Conservation (phyloP, 2,329 filamentous ascomycete genomes). For the Nemania sp. region DNA sequence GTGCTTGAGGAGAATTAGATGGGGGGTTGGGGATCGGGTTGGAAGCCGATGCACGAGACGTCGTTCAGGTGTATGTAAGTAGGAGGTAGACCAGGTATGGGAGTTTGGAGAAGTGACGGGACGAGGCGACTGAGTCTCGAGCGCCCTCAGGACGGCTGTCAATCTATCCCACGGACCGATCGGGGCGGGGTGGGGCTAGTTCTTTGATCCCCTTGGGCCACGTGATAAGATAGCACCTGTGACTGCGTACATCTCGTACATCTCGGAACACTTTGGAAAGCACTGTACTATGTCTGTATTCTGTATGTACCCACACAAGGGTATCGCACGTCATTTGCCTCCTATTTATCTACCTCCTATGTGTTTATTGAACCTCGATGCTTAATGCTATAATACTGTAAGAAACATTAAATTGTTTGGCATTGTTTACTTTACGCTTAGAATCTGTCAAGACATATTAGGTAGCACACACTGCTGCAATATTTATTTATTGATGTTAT, state of each 20-base stretch:
- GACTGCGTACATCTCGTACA: background rate
- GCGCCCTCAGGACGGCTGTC: slow-evolving; percentile 22
- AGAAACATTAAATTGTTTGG: no score
- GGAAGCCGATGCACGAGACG: slow-evolving; percentile 40
- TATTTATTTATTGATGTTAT: background rate
- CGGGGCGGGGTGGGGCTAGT: slow-evolving; percentile 27
- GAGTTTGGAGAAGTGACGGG: slow-evolving; percentile 39
- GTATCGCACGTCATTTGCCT: background rate
- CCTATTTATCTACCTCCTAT: no score
- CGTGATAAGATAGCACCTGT: slow-evolving; percentile 31
- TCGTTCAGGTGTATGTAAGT: slow-evolving; percentile 28
- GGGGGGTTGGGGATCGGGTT: slow-evolving; percentile 41
- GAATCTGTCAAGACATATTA: no score
- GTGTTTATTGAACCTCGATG: no score
- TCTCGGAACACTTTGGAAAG: background rate
- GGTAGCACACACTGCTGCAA: no score
- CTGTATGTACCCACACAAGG: background rate
- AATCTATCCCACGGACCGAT: slow-evolving; percentile 34
- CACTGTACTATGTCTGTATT: no score
- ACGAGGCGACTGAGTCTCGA: slow-evolving; percentile 25
- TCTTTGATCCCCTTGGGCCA: slow-evolving; percentile 22
- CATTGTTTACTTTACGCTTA: no score
- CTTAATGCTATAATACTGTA: no score
- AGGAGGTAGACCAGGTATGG: background rate
- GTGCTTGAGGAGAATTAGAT: slow-evolving; percentile 26